Base-by-base conservation (phyloP, 495 filamentous ascomycete species). In the Tuber brumale region DNA sequence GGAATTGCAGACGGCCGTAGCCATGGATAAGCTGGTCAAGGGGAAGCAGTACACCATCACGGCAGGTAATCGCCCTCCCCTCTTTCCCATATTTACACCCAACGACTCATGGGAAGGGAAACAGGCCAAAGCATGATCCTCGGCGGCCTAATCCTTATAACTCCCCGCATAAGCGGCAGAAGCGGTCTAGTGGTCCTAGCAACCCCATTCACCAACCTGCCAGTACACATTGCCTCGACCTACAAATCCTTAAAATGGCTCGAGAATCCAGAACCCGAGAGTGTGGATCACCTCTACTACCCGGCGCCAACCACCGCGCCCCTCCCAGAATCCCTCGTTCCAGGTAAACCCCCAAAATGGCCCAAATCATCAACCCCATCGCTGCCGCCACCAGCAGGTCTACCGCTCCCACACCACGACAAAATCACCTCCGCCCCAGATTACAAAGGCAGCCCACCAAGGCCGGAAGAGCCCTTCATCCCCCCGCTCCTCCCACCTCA, bases 131-230 rank as follows among this genome's bases (percentile, higher is more conserved):
- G 94, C 9, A 87, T 99, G 16, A 88, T 99, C 1, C 85, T 98
- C 21, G 93, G 92, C 44, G 94, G 94, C 10, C 89, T 99, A 69
- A 89, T 99, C 72, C 89, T 97, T 73, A 92, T 99, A 76, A 97
- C 94, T 0, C 91, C 94, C 4, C 85, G 87, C 46, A 90, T 89
- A 19, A 85, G 88, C 0, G 85, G 90, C 70, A 84, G 89, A 44
- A 84, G 90, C 21, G 86, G 97, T 70, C 81, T 96, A 74, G 77
- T 80, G 3, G 61, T 80, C 6, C 41, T 80, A 31, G 88, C 91
- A 19, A 94, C 94, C 79, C 88, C 91, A 41, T 99, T 98, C 82
- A 88, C 93, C 0, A 90, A 92, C 1, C 84, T 97, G 41, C 81
- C 88, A 14, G 84, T 89, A 9, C 95, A 98, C 82, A 80, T 93